Evolutionary conservation across 1,284 basidiomycete species (phyloP).

Genomic region (Marasmius tenuissimus): DNA sequence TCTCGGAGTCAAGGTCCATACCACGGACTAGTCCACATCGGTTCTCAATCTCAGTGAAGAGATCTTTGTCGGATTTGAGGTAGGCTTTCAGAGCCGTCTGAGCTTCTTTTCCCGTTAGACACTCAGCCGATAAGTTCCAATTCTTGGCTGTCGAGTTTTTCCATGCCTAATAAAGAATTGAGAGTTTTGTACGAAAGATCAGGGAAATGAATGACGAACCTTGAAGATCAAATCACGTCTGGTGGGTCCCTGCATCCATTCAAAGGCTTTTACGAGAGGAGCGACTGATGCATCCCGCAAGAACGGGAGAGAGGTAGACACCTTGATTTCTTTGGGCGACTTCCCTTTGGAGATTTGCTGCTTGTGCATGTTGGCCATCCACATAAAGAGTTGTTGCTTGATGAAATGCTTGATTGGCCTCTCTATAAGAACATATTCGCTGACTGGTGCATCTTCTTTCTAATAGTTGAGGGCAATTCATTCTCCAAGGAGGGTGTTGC

Average conservation of each 20-base stretch:
- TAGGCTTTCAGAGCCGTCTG: constrained; percentile 16
- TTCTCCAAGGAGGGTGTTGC: too few relatives aligned
- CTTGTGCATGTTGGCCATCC: too few relatives aligned
- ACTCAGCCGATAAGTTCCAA: constrained; percentile 17
- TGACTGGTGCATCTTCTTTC: too few relatives aligned
- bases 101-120: constrained; percentile 16
- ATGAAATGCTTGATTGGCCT: too few relatives aligned
- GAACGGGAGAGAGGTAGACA: constrained; percentile 14
- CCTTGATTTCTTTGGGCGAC: constrained; percentile 14
- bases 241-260: constrained; percentile 17
- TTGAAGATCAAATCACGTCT: constrained; percentile 19
- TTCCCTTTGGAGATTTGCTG: constrained; percentile 13
- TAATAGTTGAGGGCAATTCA: too few relatives aligned
- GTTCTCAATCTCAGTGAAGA: constrained; percentile 17
- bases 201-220: not conserved
- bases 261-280: constrained; percentile 17
- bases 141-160: constrained; percentile 13
- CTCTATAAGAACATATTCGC: too few relatives aligned
- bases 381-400: too few relatives aligned
- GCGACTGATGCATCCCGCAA: constrained; percentile 21
- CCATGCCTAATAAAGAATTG: constrained; percentile 11
- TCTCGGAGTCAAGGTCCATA: not conserved
- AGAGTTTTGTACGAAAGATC: too few relatives aligned
- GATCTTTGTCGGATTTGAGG: constrained; percentile 10
- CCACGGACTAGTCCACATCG: constrained; percentile 5